Evolutionary conservation across 164 flowering plant genomes (phyloP), one percentile per base, ranked within the genome.

Genomic region (Stephania cephalantha): DNA sequence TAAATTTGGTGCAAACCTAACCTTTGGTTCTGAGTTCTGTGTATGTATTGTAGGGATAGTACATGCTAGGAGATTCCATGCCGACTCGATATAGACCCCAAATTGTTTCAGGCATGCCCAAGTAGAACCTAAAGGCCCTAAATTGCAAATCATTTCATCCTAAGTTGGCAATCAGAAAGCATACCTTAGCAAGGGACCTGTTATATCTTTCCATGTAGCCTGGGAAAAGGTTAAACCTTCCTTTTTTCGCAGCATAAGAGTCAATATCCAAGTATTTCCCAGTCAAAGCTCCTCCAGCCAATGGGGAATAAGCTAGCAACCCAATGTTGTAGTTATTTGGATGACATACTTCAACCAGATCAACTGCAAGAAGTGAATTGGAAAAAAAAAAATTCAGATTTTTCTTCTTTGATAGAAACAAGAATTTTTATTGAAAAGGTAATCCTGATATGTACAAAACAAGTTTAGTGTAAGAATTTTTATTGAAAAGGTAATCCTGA

Each of bases 161-260:
- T 44, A 44, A 6, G 29, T 22, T 10, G 45, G 42, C 44, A 15
- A 71, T 15, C 50, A 29, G 73, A 48, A 25, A 29, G 52, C 73
- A 52, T 85, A 95, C 99, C 94, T 80, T 88, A 73, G 97, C 84
- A 53, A 84, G n/a, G n/a, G 99, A 95, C 72, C 68, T 86, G 69
- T 86, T 89, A 84, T 93, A 93, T 88, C 99, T 86, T 78, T 90
- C 93, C 99, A 95, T 95, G 87, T 89, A 95, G 52, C 96, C 93
- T 46, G 97, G 99, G 76, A 93, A 95, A 66, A 93, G 87, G 84
- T 90, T 91, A 1, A 95, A 52, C 82, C 97, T 86, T 78, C 95
- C 94, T 78, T 82, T 91, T 76, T 74, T 89, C 55, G 97, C 92
- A 81, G 93, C 92, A 81, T 91, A 92, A 5, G 97, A 89, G 73